phyloP scores from a whole-genome alignment of 768 basidiomycete species.

The Pisolithus marmoratus region DNA sequence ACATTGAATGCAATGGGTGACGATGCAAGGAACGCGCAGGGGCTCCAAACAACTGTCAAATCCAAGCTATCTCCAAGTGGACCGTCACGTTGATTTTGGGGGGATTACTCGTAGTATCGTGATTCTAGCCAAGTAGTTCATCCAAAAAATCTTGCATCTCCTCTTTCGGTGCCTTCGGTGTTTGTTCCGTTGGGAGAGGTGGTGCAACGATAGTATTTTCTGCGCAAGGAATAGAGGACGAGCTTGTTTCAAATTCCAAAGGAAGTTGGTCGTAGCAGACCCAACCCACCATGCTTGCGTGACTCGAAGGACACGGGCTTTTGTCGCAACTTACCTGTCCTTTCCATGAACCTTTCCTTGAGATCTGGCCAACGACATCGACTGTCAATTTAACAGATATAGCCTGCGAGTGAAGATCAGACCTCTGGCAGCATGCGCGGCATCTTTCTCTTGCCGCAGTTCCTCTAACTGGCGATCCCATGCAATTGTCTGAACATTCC shows the following conservation, averaged over 20 bases:
- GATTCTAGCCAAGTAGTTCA: slow-evolving; percentile 44
- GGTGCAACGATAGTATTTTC: slow-evolving; percentile 39
- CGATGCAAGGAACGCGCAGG: too few relatives aligned
- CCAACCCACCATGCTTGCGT: slow-evolving; percentile 34
- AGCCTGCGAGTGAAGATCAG: slow-evolving; percentile 7
- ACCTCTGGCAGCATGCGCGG: slow-evolving; percentile 77
- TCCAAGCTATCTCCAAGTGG: too few relatives aligned
- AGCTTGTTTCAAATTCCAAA: not conserved
- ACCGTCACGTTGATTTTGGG: too few relatives aligned
- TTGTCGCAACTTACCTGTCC: slow-evolving; percentile 41
- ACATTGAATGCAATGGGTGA: too few relatives aligned
- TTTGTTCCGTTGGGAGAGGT: slow-evolving; percentile 39
- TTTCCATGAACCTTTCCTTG: slow-evolving; percentile 53
- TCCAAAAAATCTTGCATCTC: slow-evolving; percentile 73
- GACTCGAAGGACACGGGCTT: slow-evolving; percentile 31
- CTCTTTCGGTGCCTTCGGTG: slow-evolving; percentile 36
- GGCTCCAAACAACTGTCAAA: too few relatives aligned
- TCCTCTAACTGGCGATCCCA: slow-evolving; percentile 67
- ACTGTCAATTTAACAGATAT: not conserved
- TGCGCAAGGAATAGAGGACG: slow-evolving; percentile 8
- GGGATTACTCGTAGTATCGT: too few relatives aligned
- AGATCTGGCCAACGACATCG: slow-evolving; percentile 37
- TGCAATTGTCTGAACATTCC: slow-evolving; percentile 54
- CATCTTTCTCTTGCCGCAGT: slow-evolving; percentile 62
- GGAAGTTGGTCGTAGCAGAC: not conserved